Evolutionary conservation across 345 rosid genomes (phyloP).

Genomic region (Capsella bursapastoris): DNA sequence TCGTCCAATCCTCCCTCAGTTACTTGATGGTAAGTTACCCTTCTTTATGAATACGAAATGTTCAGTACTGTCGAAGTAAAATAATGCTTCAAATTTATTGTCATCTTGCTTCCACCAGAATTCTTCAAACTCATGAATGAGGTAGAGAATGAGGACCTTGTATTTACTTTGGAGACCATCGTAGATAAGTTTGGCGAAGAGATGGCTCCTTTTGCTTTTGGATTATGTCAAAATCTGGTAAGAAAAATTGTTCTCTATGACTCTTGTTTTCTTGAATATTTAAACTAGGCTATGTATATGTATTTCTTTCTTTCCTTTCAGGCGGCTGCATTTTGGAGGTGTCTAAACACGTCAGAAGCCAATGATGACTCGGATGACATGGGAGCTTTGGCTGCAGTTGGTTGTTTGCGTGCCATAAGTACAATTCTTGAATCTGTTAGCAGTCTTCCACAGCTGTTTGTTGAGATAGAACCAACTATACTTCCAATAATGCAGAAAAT

Average conservation of each 20-base stretch:
- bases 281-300: slow-evolving; percentile 4
- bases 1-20: slow-evolving; percentile 90
- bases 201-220: slow-evolving; percentile 95
- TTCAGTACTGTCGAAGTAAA: slow-evolving; percentile 11
- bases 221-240: slow-evolving; percentile 95
- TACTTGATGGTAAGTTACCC: slow-evolving; percentile 77
- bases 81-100: slow-evolving; percentile 17
- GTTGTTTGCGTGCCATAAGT: slow-evolving; percentile 96
- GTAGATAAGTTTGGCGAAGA: slow-evolving; percentile 98
- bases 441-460: slow-evolving; percentile 87
- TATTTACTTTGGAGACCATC: slow-evolving; percentile 86
- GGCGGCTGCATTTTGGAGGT: slow-evolving; percentile 98
- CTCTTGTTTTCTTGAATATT: slow-evolving; percentile 23
- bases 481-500: slow-evolving; percentile 93
- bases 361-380: slow-evolving; percentile 83
- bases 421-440: slow-evolving; percentile 95
- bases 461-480: slow-evolving; percentile 84
- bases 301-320: slow-evolving; percentile 34
- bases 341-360: slow-evolving; percentile 87
- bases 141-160: slow-evolving; percentile 96
- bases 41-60: slow-evolving; percentile 30
- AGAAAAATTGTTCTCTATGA: slow-evolving; percentile 30
- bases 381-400: slow-evolving; percentile 96
- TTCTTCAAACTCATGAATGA: slow-evolving; percentile 95
- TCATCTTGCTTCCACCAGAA: slow-evolving; percentile 52